These are phyloP conservation scores for Yarrowia sp. DNA, from an alignment of 805 yeast species.

Conservation along the genomic window DNA sequence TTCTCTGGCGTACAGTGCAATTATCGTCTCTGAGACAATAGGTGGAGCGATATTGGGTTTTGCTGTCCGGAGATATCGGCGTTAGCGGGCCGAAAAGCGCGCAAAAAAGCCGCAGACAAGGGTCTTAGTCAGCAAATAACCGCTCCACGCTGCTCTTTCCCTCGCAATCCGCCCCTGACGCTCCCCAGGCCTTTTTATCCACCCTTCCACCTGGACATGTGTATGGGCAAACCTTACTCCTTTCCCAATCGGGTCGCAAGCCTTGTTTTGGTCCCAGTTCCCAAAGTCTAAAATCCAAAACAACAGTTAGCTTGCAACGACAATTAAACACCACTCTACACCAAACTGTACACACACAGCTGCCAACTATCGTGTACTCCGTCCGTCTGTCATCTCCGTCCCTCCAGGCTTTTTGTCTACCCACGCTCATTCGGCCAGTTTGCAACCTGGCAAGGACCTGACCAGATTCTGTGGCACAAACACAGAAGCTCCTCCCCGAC, in stretches of 20 bases:
- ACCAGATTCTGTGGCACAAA: too few relatives aligned
- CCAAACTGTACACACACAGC: background rate
- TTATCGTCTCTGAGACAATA: too few relatives aligned
- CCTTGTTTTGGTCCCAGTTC: constrained; percentile 25
- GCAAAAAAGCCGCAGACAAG: too few relatives aligned
- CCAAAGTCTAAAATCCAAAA: constrained; percentile 8
- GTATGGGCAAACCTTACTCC: constrained; percentile 11
- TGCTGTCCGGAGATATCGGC: too few relatives aligned
- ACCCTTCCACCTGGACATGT: background rate
- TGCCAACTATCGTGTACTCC: background rate
- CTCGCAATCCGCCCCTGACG: background rate
- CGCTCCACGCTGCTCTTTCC: background rate
- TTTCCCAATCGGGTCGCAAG: constrained; percentile 23
- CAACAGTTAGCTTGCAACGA: constrained; percentile 2
- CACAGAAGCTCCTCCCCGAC: too few relatives aligned
- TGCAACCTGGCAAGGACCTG: constrained; percentile 16
- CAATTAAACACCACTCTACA: constrained; percentile 1
- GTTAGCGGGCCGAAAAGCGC: too few relatives aligned
- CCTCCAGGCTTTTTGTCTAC: constrained; percentile 8
- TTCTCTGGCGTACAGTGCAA: too few relatives aligned
- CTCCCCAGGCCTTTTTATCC: background rate
- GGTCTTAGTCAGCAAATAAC: too few relatives aligned
- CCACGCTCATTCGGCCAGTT: constrained; percentile 23
- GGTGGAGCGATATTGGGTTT: too few relatives aligned
- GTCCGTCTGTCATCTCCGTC: background rate